Conservation (phyloP, 352 stramenopile genomes). For the Albugo laibachii region DNA sequence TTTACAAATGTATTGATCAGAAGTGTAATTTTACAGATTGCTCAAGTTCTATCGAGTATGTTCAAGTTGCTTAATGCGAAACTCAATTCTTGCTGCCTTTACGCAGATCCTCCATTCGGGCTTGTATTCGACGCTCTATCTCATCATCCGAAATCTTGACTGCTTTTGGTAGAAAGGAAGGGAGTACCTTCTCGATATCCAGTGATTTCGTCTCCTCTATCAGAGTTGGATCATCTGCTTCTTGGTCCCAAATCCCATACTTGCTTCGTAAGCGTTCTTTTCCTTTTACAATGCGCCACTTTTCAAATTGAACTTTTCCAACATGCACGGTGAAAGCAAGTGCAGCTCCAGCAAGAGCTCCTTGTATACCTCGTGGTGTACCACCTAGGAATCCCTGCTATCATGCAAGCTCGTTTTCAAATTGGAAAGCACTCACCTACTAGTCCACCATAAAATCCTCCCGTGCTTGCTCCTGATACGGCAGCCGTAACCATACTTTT, state of each 20-base stretch:
- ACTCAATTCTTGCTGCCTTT: conserved; percentile 1
- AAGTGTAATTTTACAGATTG: no score
- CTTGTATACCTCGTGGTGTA: conserved; percentile 41
- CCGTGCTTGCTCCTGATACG: conserved; percentile 32
- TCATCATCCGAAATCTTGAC: conserved; percentile 56
- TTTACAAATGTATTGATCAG: no score
- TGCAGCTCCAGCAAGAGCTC: conserved; percentile 29
- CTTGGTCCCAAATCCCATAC: conserved; percentile 30
- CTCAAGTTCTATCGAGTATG: no score
- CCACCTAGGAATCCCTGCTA: conserved; percentile 17
- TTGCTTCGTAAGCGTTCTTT: conserved; percentile 67
- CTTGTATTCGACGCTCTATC: conserved; percentile 52
- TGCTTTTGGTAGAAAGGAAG: conserved; percentile 43
- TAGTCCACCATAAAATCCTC: conserved; percentile 46
- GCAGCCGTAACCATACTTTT: conserved; percentile 37
- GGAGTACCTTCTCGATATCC: conserved; percentile 33
- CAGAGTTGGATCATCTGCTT: conserved; percentile 32
- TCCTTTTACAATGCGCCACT: conserved; percentile 51
- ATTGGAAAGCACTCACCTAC: conserved; percentile 19
- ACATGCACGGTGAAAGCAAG: conserved; percentile 39
- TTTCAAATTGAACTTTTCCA: conserved; percentile 46
- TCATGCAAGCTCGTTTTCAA: not conserved
- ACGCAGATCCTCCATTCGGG: conserved; percentile 47
- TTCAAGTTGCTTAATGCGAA: no score
- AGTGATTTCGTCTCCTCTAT: conserved; percentile 40